Evolutionary conservation across 208 protist species (phyloP).

Genomic region (Acanthamoeba quina): DNA sequence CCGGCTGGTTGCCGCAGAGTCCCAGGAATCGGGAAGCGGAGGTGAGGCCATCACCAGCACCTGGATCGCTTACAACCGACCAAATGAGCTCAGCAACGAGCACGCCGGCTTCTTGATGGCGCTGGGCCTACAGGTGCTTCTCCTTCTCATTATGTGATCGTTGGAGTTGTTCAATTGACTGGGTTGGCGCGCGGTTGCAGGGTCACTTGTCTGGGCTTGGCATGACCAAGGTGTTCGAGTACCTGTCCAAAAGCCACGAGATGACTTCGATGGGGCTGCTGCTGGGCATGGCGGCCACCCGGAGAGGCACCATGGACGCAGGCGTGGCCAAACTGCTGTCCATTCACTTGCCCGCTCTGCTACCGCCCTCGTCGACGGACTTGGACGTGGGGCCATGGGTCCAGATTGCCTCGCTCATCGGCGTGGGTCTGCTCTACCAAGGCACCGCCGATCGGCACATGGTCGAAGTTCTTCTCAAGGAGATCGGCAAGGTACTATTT

Average conservation of each 20-base stretch:
- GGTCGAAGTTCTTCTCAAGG: constrained; percentile 88
- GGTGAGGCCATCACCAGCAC: constrained; percentile 81
- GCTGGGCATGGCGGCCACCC: constrained; percentile 87
- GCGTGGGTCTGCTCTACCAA: constrained; percentile 91
- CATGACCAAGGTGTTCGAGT: constrained; percentile 88
- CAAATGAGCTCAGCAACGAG: constrained; percentile 73
- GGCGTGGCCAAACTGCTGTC: constrained; percentile 88
- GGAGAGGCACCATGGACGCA: constrained; percentile 86
- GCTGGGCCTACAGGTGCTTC: constrained; percentile 86
- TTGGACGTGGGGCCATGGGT: constrained; percentile 85
- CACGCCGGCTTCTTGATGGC: constrained; percentile 90
- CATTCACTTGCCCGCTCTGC: constrained; percentile 88
- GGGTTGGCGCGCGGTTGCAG: not conserved
- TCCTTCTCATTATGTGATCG: not conserved
- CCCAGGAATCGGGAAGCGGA: not conserved
- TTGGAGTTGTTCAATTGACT: not conserved
- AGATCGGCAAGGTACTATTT: constrained; percentile 82
- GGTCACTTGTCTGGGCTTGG: constrained; percentile 88
- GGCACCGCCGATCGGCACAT: constrained; percentile 86
- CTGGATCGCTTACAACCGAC: constrained; percentile 91
- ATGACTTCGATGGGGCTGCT: constrained; percentile 89
- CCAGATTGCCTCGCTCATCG: constrained; percentile 89
- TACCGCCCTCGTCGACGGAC: constrained; percentile 86
- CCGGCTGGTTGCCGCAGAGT: constrained; percentile 60
- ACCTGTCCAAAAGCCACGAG: constrained; percentile 86